Percentiles rank a stretch among this genome's conserved stretches.
phyloP scores from a whole-genome alignment of 2,329 filamentous ascomycete genomes.

The Furcasterigmium furcatum region DNA sequence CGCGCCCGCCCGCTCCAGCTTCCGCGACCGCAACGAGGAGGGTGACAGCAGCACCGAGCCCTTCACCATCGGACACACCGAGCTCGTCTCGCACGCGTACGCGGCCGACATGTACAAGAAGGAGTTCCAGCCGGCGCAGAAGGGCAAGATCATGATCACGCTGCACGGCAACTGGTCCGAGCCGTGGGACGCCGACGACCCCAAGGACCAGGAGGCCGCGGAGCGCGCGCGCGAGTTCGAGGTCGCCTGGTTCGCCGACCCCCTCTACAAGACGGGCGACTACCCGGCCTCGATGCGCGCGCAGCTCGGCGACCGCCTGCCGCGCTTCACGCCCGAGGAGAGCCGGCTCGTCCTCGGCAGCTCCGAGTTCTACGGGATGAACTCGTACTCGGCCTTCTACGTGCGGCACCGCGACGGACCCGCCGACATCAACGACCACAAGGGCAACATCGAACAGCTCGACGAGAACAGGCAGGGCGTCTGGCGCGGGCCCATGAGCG shows the following conservation, averaged over 20 bases:
- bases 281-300: constrained; percentile 35
- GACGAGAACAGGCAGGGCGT: constrained; percentile 29
- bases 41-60: constrained; percentile 29
- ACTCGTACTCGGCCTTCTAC: constrained; percentile 37
- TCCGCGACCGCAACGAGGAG: constrained; percentile 23
- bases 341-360: constrained; percentile 31
- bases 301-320: constrained; percentile 32
- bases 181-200: constrained; percentile 31
- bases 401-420: constrained; percentile 27
- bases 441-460: constrained; percentile 32
- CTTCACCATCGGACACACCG: constrained; percentile 34
- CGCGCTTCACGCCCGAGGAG: constrained; percentile 33
- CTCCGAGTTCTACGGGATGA: constrained; percentile 37
- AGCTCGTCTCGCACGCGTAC: constrained; percentile 32
- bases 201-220: constrained; percentile 29
- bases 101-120: constrained; percentile 32
- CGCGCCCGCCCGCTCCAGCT: constrained; percentile 24
- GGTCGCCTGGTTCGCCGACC: constrained; percentile 37
- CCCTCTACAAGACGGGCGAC: constrained; percentile 31
- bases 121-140: constrained; percentile 31
- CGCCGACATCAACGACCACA: constrained; percentile 32
- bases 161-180: constrained; percentile 38
- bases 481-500: constrained; percentile 28
- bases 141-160: constrained; percentile 35
- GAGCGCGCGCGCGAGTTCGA: constrained; percentile 36